Evolutionary conservation across 495 filamentous ascomycete species (phyloP).

Genomic region (Annulohypoxylon maeteangense): DNA sequence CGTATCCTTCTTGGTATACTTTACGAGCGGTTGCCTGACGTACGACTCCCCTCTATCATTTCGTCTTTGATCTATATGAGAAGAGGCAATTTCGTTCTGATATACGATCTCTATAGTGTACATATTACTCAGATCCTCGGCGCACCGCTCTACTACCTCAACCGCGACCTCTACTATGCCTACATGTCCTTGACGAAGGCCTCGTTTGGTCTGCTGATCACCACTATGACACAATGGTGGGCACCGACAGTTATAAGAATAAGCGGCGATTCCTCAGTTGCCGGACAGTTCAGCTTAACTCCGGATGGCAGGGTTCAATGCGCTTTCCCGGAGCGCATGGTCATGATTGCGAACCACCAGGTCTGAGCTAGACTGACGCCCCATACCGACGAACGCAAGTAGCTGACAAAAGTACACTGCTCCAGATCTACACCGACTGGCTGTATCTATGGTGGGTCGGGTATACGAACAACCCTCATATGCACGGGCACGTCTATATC

Average conservation of each 20-base stretch:
- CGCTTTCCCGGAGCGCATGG: conserved; percentile 77
- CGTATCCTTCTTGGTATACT: conserved; percentile 71
- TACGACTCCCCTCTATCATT: conserved; percentile 41
- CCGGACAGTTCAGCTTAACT: conserved; percentile 71
- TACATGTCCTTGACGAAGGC: conserved; percentile 84
- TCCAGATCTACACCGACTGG: conserved; percentile 86
- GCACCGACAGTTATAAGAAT: conserved; percentile 78
- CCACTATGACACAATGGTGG: conserved; percentile 85
- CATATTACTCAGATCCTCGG: conserved; percentile 73
- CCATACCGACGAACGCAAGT: not conserved
- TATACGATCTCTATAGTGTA: conserved; percentile 58
- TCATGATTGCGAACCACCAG: conserved; percentile 89
- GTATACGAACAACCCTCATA: conserved; percentile 71
- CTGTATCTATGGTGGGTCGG: conserved; percentile 89
- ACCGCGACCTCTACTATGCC: conserved; percentile 75
- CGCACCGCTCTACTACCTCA: conserved; percentile 74
- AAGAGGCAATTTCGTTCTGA: conserved; percentile 17
- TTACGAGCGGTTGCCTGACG: conserved; percentile 64
- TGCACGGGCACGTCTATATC: conserved; percentile 87
- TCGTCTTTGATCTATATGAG: not conserved
- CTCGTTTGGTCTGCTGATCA: conserved; percentile 76
- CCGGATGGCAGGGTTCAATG: conserved; percentile 75
- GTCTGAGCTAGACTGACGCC: conserved; percentile 48
- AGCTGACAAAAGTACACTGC: conserved; percentile 30
- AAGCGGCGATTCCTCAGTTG: conserved; percentile 78